Evolutionary conservation across 345 rosid species (phyloP), one percentile per base, ranked within the genome.

Genomic region (Dipteronia sinensis): DNA sequence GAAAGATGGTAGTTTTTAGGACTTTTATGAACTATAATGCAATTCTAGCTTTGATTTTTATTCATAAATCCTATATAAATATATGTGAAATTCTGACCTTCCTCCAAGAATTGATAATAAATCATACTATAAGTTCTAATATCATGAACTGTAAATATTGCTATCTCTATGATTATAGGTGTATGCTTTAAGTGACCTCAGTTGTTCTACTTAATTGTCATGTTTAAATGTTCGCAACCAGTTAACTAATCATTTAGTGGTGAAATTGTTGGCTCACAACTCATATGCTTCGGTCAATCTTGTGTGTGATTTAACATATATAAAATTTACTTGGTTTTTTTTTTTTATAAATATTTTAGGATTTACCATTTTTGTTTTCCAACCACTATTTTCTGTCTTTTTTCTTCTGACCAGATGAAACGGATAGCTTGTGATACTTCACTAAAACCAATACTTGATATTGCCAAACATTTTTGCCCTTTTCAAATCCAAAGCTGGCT

Each of bases 151-250:
- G 64, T 15, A 12, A 79, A 17, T 51, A 58, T 17, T 27, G 20
- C 62, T 12, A 72, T 38, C 61, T 58, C 47, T 72, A 53, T 67
- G 72, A 20, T 58, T 74, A 58, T 47, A 71, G n/a, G 42, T 11
- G 10, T 61, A 12, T 73, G 13, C 25, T 65, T 55, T 70, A 58
- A 59, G 65, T 56, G 47, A 16, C 69, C 17, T 44, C 10, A 6
- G 23, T 38, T 42, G 46, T 46, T 20, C 10, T 12, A 67, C 58
- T 67, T 44, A 44, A 4, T 19, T 22, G 73, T 56, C 13, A 5
- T 67, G 65, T 31, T 34, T 42, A 44, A 42, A 70, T 81, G 29
- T 7, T 47, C 17, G 27, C 16, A 3, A 8, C 58, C n/a, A 16
- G 10, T 46, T 38, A 15, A n/a, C 6, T 40, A 19, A 71, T 73